A percentile compares a stretch with the other conserved stretches of the same genome.
Evolutionary conservation across 2,329 filamentous ascomycete species (phyloP).

Genomic region (Nannizziopsis barbatae): DNA sequence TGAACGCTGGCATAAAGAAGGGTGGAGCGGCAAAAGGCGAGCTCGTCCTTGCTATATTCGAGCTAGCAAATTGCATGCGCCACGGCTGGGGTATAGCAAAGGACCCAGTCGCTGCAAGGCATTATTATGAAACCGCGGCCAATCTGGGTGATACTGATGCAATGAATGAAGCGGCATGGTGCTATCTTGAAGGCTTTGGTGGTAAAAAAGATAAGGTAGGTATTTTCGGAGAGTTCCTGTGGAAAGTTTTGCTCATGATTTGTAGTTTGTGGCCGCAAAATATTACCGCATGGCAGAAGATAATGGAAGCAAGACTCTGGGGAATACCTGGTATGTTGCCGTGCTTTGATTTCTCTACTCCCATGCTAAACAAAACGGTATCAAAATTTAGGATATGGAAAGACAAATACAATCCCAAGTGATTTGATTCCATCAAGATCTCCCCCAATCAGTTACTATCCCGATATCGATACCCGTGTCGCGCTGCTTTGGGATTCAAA

Average conservation of each 20-base stretch:
- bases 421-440: background rate
- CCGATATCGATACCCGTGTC: too few species aligned
- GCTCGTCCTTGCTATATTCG: constrained; percentile 89
- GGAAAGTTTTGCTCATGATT: constrained; percentile 13
- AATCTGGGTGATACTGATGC: constrained; percentile 94
- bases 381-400: constrained; percentile 77
- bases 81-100: constrained; percentile 86
- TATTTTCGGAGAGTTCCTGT: constrained; percentile 19
- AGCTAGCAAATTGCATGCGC: constrained; percentile 66
- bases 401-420: constrained; percentile 67
- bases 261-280: constrained; percentile 50
- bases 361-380: background rate
- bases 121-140: constrained; percentile 96
- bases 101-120: constrained; percentile 69
- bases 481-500: too few species aligned
- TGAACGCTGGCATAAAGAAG: constrained; percentile 79
- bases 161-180: constrained; percentile 95
- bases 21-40: constrained; percentile 93
- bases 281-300: constrained; percentile 83
- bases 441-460: background rate
- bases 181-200: constrained; percentile 91
- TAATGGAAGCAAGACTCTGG: constrained; percentile 77
- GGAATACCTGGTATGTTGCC: constrained; percentile 74
- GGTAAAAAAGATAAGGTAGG: constrained; percentile 97
- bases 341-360: background rate